Base-by-base conservation (phyloP, 768 basidiomycete genomes). In the Galerina sulciceps region DNA sequence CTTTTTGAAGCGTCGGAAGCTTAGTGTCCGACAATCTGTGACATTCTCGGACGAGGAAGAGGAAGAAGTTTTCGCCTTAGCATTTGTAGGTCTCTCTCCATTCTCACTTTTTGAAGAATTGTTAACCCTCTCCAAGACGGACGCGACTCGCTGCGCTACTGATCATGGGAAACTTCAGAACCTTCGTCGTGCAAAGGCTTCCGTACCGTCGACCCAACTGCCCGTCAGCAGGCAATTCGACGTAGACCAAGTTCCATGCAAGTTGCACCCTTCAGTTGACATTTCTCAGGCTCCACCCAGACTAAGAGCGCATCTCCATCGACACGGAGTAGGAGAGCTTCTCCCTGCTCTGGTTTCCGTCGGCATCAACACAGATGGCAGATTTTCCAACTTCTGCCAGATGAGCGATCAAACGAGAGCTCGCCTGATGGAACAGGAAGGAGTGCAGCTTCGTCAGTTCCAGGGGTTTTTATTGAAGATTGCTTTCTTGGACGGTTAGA, bases 301-400 rank as follows among this genome's bases (percentile, higher is more conserved):
- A 31, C 26, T 74, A n/a, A 60, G 59, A 41, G 35, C 53, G 10
- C 37, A 66, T 35, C 48, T 71, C 48, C 55, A 57, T 5, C 36
- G 45, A 4, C 63, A 61, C 34, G 67, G 68, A 17, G 45, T 71
- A 20, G 62, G 63, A 18, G 73, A 73, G 38, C 63, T 74, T 23
- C 53, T 72, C n/a, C 67, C 70, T 22, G 61, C 65, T 3, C 64
- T 74, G 40, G 60, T 68, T 2, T 54, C 50, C 38, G 61, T 65
- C 10, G 68, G 69, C 2, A 59, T 74, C 18, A 66, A 45, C 11
- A 67, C 59, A 13, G 59, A 70, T 11, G 46, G 62, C 8, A 65
- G 69, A 6, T 67, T 71, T 38, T 15, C 45, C 1, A 41, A 53
- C 1, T 67, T 71, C 34, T 56, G 58, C 26, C 34, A 59, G 46